Base-by-base conservation (phyloP, 805 yeast species). In the Priceomyces carsonii region DNA sequence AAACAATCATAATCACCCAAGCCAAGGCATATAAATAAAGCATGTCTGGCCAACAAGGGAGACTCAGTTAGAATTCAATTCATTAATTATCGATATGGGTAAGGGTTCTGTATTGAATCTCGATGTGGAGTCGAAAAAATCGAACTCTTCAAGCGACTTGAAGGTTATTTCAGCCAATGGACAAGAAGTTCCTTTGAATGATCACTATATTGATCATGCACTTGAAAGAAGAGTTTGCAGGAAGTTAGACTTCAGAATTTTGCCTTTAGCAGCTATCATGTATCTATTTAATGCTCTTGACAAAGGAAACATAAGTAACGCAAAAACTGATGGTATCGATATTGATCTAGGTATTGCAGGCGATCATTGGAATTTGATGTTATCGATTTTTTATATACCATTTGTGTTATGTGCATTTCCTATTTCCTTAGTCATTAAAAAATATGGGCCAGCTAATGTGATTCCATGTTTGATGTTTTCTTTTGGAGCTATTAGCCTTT, bases 261-360 rank as follows among this genome's bases (percentile, higher is more conserved):
- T 73, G 17, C 78, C 78, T 1, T 52, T 69, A 29, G 57, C 70
- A 34, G 67, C 76, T 13, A 20, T 69, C 18, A 63, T 70, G 69
- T 73, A 73, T 40, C 56, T 73, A 22, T 71, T 70, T 53, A 69
- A 69, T 42, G 69, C 74, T 9, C 58, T 73, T 36, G 77, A 73
- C 47, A 69, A 68, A 42, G 73, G 75, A 10, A 73, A 73, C 43
- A 70, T 73, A 30, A 63, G 71, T 10, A 72, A 73, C 48, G 78
- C 78, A 12, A 70, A 70, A 44, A 71, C 75, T 1, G 69, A 70
- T 39, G 71, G 71, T 20, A 47, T 73, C 31, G 73, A 62, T 18
- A 44, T 38, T 4, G 75, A 73, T 41, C 48, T 73, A 13, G 61
- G 61, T 21, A 62, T 73, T 30, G 45, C 45, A 4, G 73, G 71